Percentiles rank a stretch among this genome's conserved stretches.
These are phyloP conservation scores for Neoboletus subvelutipes DNA, from an alignment of 768 basidiomycete genomes.

Conservation along the genomic window DNA sequence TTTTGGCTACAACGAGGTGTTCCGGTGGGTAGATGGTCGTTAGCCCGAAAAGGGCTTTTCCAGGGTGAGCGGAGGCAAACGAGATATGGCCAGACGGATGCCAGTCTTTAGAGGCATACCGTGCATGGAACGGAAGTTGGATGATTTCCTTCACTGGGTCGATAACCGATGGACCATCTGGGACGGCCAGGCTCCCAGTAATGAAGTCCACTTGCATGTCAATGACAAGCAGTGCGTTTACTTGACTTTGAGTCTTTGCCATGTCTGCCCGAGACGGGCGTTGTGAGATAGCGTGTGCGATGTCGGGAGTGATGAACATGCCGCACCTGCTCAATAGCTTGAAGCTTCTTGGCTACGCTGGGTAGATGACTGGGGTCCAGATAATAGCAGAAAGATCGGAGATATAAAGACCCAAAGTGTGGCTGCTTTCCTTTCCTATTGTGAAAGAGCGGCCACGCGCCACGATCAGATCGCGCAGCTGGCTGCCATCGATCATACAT, in stretches of 20 bases:
- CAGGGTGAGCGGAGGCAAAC: slow-evolving; percentile 55
- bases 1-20: slow-evolving; percentile 32
- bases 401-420: background rate
- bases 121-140: slow-evolving; percentile 49
- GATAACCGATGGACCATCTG: slow-evolving; percentile 57
- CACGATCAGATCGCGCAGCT: background rate
- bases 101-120: slow-evolving; percentile 56
- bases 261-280: slow-evolving; percentile 13
- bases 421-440: background rate
- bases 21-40: slow-evolving; percentile 37
- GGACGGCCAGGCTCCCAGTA: slow-evolving; percentile 68
- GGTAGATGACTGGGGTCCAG: background rate
- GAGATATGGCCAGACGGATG: slow-evolving; percentile 68
- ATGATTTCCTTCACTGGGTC: slow-evolving; percentile 58
- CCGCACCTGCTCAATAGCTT: background rate
- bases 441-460: background rate
- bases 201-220: slow-evolving; percentile 89
- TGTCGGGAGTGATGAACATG: background rate
- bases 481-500: background rate
- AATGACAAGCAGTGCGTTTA: slow-evolving; percentile 61
- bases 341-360: background rate
- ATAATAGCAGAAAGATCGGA: background rate
- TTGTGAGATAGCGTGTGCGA: background rate
- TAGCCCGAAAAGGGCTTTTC: slow-evolving; percentile 39
- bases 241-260: slow-evolving; percentile 2